Evolutionary conservation across 495 filamentous ascomycete genomes (phyloP).

Genomic region (Melanomma pulvis-pyrius): DNA sequence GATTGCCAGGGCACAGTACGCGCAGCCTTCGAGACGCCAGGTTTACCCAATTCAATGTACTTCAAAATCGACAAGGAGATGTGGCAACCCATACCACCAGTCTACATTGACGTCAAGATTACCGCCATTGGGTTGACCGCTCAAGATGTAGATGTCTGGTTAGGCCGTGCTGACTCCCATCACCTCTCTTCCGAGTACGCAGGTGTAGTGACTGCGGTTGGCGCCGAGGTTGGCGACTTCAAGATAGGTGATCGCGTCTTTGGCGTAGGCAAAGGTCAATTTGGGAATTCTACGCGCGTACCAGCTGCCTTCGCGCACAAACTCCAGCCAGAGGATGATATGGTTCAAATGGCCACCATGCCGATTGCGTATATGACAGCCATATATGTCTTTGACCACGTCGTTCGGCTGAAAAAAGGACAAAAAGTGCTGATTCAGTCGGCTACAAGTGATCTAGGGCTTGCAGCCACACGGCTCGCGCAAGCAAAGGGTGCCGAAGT

Average conservation of each 20-base stretch:
- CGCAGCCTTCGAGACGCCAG: conserved; percentile 18
- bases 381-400: conserved; percentile 56
- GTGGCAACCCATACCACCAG: conserved; percentile 1
- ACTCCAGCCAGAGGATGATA: conserved; percentile 53
- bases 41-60: conserved; percentile 24
- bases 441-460: conserved; percentile 26
- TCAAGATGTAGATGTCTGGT: conserved; percentile 22
- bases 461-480: conserved; percentile 31
- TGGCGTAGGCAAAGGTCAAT: conserved; percentile 31
- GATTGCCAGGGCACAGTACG: conserved; percentile 13
- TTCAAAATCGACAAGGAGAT: conserved; percentile 16
- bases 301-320: conserved; percentile 6
- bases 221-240: conserved; percentile 40
- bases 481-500: conserved; percentile 14
- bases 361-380: conserved; percentile 63
- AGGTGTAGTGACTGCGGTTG: conserved; percentile 11
- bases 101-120: conserved; percentile 27
- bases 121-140: conserved; percentile 28
- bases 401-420: conserved; percentile 41
- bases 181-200: conserved; percentile 8
- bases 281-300: conserved; percentile 15
- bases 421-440: conserved; percentile 40
- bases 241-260: conserved; percentile 42
- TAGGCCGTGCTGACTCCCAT: conserved; percentile 17
- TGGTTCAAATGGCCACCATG: conserved; percentile 58